Conservation (phyloP, 2,329 filamentous ascomycete genomes). For the Huntiella moniliformis region DNA sequence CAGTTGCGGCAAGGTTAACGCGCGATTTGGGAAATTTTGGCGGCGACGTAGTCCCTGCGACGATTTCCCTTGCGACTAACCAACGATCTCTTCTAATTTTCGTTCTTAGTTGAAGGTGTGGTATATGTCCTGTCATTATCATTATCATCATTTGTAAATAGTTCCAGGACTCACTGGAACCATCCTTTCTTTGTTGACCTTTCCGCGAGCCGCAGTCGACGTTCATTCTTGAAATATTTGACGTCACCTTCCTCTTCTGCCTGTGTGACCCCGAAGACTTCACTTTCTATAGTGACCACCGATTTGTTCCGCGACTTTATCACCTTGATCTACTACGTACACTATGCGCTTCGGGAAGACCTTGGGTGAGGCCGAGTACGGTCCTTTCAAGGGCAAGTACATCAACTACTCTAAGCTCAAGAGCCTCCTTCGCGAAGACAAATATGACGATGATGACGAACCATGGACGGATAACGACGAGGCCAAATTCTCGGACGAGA, state of each 20-base stretch:
- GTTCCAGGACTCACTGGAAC: not conserved
- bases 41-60: not conserved
- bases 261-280: not conserved
- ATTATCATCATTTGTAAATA: not conserved
- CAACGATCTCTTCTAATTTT: not conserved
- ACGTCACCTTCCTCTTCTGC: not conserved
- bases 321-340: not conserved
- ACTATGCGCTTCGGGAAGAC: conserved; percentile 88
- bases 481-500: conserved; percentile 80
- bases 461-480: conserved; percentile 91
- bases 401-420: conserved; percentile 94
- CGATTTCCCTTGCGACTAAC: not conserved
- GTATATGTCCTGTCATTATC: no score
- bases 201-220: not conserved
- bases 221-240: not conserved
- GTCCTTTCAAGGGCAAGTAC: conserved; percentile 83
- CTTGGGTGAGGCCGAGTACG: conserved; percentile 58
- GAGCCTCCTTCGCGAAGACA: conserved; percentile 64
- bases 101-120: no score
- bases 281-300: not conserved
- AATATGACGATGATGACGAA: conserved; percentile 38
- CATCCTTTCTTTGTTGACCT: not conserved
- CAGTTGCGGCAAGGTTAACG: not conserved
- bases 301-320: not conserved
- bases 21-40: not conserved